Percentiles rank a stretch among this genome's conserved stretches.
These are phyloP conservation scores for Entelexis paramagnoliae DNA, from an alignment of 1,139 yeast species.

Conservation along the genomic window DNA sequence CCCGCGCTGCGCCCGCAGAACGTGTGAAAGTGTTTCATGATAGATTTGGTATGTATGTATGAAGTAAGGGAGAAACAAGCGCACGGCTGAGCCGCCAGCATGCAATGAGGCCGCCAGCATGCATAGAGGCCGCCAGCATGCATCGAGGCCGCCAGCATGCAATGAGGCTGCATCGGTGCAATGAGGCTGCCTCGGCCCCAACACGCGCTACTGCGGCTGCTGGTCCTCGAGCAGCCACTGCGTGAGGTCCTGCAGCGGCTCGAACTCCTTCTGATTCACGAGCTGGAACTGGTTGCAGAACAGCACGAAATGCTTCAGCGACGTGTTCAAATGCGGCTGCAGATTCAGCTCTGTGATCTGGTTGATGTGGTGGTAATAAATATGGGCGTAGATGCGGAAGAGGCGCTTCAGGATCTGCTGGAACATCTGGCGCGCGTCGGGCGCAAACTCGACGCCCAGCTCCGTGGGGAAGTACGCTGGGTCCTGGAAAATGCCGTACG, in stretches of 20 bases:
- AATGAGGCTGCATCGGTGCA: too few relatives aligned
- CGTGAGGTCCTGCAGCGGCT: constrained; percentile 83
- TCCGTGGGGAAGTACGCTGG: constrained; percentile 83
- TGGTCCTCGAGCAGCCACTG: constrained; percentile 42
- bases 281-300: constrained; percentile 76
- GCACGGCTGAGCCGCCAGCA: too few relatives aligned
- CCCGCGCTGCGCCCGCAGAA: too few relatives aligned
- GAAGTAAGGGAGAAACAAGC: too few relatives aligned
- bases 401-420: constrained; percentile 81
- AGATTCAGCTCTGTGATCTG: constrained; percentile 85
- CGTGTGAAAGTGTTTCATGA: neutral
- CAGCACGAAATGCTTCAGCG: constrained; percentile 84
- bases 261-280: constrained; percentile 70
- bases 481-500: constrained; percentile 79
- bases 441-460: constrained; percentile 68
- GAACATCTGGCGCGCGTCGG: constrained; percentile 48
- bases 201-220: neutral
- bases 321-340: constrained; percentile 86
- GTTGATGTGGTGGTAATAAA: constrained; percentile 94
- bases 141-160: too few relatives aligned
- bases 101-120: too few relatives aligned
- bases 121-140: too few relatives aligned
- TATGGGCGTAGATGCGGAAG: constrained; percentile 94
- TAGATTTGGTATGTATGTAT: too few relatives aligned
- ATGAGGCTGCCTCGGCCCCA: too few relatives aligned